Evolutionary conservation across 2,329 filamentous ascomycete species (phyloP).

Genomic region (Sphaerulina vaccinii): DNA sequence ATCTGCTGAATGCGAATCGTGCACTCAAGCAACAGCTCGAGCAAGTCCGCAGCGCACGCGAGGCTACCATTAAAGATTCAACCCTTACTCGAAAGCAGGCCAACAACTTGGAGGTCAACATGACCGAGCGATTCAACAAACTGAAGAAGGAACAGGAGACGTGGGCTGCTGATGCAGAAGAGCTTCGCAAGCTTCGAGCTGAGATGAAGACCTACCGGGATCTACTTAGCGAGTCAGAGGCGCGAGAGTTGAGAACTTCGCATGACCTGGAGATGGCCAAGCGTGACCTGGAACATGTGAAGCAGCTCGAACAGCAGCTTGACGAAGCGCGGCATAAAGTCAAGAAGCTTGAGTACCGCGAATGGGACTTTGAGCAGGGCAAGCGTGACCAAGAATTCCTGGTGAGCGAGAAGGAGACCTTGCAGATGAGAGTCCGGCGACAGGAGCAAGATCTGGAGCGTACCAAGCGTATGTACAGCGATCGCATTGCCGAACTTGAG

Average conservation of each 20-base stretch:
- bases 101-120: conserved; percentile 67
- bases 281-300: conserved; percentile 60
- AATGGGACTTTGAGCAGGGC: conserved; percentile 59
- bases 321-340: conserved; percentile 60
- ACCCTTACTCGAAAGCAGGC: conserved; percentile 58
- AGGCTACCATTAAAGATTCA: conserved; percentile 36
- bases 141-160: conserved; percentile 38
- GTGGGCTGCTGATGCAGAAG: conserved; percentile 55
- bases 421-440: conserved; percentile 58
- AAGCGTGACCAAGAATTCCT: conserved; percentile 60
- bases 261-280: conserved; percentile 65
- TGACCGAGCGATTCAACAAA: conserved; percentile 34
- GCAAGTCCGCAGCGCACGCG: conserved; percentile 36
- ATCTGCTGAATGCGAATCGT: conserved; percentile 73
- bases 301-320: conserved; percentile 59
- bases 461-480: conserved; percentile 49
- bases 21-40: conserved; percentile 66
- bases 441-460: conserved; percentile 52
- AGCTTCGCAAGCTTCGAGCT: conserved; percentile 53
- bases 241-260: conserved; percentile 62
- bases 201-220: conserved; percentile 66
- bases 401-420: conserved; percentile 58
- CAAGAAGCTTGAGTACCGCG: conserved; percentile 62
- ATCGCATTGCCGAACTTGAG: conserved; percentile 50
- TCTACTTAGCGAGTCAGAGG: conserved; percentile 64